Evolutionary conservation across 2,329 filamentous ascomycete species (phyloP).

Genomic region (Fusarium pilosicola): DNA sequence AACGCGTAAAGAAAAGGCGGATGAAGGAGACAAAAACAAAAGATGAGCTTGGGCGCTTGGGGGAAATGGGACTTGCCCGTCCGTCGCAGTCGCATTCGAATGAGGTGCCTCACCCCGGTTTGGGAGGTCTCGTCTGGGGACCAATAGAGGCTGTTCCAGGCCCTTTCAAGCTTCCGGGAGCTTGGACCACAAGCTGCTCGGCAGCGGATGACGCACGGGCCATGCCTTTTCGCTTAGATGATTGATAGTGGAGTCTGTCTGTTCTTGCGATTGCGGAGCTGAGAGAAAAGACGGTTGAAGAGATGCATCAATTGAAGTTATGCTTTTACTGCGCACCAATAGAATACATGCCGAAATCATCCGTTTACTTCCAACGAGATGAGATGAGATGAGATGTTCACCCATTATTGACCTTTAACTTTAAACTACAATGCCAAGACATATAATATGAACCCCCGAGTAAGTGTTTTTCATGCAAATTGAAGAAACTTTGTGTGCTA

Average conservation of each 20-base stretch:
- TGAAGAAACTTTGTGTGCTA: background rate
- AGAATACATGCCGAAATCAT: conserved; percentile 10
- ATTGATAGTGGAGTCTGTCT: conserved; percentile 8
- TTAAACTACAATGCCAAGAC: background rate
- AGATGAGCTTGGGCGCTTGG: conserved; percentile 41
- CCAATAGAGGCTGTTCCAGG: conserved; percentile 40
- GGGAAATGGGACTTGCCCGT: conserved; percentile 26
- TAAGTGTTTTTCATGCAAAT: conserved; percentile 2
- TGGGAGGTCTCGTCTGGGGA: conserved; percentile 26
- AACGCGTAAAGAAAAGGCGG: conserved; percentile 23
- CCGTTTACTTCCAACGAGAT: conserved; percentile 6
- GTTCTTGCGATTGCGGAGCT: conserved; percentile 18
- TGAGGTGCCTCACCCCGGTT: conserved; percentile 20
- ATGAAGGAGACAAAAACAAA: conserved; percentile 33
- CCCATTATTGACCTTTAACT: background rate
- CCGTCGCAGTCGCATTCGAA: conserved; percentile 43
- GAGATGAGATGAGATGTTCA: conserved; percentile 1
- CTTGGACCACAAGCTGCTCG: conserved; percentile 43
- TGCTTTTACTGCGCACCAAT: conserved; percentile 29
- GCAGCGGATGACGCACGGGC: conserved; percentile 37
- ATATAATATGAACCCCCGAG: conserved; percentile 45
- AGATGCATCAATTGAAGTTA: conserved; percentile 44
- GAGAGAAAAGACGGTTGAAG: background rate
- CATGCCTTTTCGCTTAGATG: conserved; percentile 30
- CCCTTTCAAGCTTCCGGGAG: conserved; percentile 45